Percentiles rank a stretch among this genome's conserved stretches.
These are phyloP conservation scores for Venturia nashicola DNA, from an alignment of 2,329 filamentous ascomycete species.

Conservation along the genomic window DNA sequence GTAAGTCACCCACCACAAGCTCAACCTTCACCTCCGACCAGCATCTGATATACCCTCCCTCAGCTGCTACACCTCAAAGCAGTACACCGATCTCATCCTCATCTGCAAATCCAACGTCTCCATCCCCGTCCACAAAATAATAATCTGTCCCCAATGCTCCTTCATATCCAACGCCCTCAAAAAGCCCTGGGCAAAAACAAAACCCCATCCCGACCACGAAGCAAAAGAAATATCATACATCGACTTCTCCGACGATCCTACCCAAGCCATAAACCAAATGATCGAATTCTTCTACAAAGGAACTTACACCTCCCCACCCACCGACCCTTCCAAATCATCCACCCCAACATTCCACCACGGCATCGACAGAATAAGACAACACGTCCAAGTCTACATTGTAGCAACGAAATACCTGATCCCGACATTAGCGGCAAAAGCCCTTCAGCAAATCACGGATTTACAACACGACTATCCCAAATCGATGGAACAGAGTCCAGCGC, in stretches of 20 bases:
- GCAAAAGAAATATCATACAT: neutral
- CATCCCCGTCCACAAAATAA: neutral
- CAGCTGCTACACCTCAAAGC: neutral
- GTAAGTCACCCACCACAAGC: neutral
- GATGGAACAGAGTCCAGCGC: neutral
- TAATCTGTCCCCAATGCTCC: neutral
- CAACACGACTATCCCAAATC: neutral
- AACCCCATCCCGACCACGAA: neutral
- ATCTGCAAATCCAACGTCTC: neutral
- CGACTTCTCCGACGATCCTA: neutral
- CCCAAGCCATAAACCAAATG: neutral
- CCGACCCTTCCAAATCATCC: neutral
- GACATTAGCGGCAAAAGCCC: neutral
- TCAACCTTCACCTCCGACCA: neutral
- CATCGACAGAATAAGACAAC: neutral
- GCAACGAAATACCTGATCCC: neutral
- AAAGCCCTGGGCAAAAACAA: neutral
- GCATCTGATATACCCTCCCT: neutral
- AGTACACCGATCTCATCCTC: neutral
- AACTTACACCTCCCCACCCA: neutral
- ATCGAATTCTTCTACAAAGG: neutral
- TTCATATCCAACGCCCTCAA: neutral
- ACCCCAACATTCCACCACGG: neutral
- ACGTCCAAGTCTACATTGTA: neutral
- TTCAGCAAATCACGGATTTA: neutral